phyloP scores from a whole-genome alignment of 257 asterid genomes.

The Solanum raphanifolium region DNA sequence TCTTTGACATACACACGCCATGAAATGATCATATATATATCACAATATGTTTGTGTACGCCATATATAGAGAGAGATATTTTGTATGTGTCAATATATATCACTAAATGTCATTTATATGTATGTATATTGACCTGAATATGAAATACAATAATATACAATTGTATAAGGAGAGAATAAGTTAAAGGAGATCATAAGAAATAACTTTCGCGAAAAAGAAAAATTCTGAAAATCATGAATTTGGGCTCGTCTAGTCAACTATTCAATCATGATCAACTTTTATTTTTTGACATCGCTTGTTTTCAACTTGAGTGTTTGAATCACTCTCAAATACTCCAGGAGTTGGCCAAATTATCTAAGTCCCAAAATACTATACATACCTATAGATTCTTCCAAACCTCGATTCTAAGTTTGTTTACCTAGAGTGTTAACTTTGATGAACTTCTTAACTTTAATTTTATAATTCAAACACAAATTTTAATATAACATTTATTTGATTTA shows the following conservation, averaged over 20 bases:
- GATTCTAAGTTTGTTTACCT: neutral
- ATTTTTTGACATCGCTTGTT: neutral
- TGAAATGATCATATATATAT: no score
- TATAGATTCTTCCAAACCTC: neutral
- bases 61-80: no score
- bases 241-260: neutral
- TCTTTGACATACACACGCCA: neutral
- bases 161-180: neutral
- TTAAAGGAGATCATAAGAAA: neutral
- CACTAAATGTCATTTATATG: neutral
- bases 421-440: neutral
- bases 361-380: neutral
- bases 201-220: neutral
- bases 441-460: neutral
- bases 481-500: no score
- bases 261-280: neutral
- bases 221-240: neutral
- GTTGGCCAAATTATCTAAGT: neutral
- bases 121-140: neutral
- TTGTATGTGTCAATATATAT: no score
- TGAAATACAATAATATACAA: neutral
- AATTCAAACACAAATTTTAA: neutral
- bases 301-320: no score
- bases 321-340: rapidly evolving
- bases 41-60: no score